phyloP scores from a whole-genome alignment of 2,329 filamentous ascomycete genomes.

The Fusarium stilboides region DNA sequence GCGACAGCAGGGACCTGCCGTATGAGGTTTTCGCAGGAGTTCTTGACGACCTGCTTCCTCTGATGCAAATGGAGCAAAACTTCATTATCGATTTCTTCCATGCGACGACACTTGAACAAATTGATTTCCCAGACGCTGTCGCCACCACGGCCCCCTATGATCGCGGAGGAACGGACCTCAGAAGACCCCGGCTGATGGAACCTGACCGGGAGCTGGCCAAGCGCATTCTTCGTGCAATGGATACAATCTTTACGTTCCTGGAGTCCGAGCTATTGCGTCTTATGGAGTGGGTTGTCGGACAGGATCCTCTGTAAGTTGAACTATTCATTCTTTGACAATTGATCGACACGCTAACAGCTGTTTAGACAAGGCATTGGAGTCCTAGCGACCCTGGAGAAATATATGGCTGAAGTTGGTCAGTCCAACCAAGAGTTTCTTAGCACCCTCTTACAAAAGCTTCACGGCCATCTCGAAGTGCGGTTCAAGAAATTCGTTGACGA shows the following conservation, averaged over 20 bases:
- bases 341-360: conserved; percentile 33
- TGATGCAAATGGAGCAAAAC: conserved; percentile 95
- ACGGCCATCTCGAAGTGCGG: conserved; percentile 79
- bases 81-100: conserved; percentile 99
- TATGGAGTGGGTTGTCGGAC: conserved; percentile 85
- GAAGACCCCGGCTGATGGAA: conserved; percentile 83
- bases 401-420: conserved; percentile 83
- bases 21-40: conserved; percentile 87
- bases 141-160: conserved; percentile 75
- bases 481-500: conserved; percentile 95
- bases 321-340: neutral
- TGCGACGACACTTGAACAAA: conserved; percentile 84
- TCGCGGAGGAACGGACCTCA: conserved; percentile 80
- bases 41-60: conserved; percentile 84
- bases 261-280: conserved; percentile 82
- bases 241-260: conserved; percentile 88
- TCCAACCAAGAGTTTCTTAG: conserved; percentile 95
- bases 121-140: conserved; percentile 88
- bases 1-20: conserved; percentile 77
- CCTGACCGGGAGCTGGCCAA: conserved; percentile 90
- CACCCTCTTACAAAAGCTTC: conserved; percentile 83
- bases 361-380: conserved; percentile 89
- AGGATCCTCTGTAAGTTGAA: conserved; percentile 82
- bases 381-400: conserved; percentile 84
- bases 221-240: conserved; percentile 88